Percentiles rank a stretch among this genome's conserved stretches.
Evolutionary conservation across 768 basidiomycete genomes (phyloP).

Genomic region (Naganishia vishniacii): DNA sequence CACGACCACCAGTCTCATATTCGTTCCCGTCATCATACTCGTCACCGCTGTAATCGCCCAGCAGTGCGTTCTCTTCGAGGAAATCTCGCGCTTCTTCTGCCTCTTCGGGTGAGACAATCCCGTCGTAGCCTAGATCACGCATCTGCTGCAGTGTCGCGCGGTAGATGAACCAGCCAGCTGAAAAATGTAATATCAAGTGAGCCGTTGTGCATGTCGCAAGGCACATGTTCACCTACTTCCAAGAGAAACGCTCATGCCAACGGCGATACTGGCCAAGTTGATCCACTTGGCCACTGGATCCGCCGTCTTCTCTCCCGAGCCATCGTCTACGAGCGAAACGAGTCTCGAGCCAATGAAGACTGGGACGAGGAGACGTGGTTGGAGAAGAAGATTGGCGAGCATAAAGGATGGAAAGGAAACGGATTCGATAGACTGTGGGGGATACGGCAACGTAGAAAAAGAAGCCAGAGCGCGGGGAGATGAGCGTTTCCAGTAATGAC

Average conservation of each 20-base stretch:
- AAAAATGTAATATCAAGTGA: too few species aligned
- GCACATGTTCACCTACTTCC: slow-evolving; percentile 18
- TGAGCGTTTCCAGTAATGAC: not conserved
- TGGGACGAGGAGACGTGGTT: slow-evolving; percentile 43
- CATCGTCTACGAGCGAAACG: slow-evolving; percentile 36
- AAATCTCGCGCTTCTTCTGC: slow-evolving; percentile 40
- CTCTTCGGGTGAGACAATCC: slow-evolving; percentile 20
- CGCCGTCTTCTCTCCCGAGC: slow-evolving; percentile 23
- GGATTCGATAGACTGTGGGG: slow-evolving; percentile 44
- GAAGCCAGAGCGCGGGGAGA: too few species aligned
- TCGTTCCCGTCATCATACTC: slow-evolving; percentile 18
- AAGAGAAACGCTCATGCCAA: slow-evolving; percentile 31
- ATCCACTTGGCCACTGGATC: slow-evolving; percentile 44
- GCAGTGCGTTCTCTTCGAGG: slow-evolving; percentile 37
- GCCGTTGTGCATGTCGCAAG: too few species aligned
- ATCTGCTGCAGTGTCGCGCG: slow-evolving; percentile 43
- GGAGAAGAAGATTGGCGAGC: slow-evolving; percentile 42
- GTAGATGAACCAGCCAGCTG: slow-evolving; percentile 45
- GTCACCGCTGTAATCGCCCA: slow-evolving; percentile 35
- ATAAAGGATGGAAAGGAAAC: slow-evolving; percentile 44
- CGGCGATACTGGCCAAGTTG: slow-evolving; percentile 40
- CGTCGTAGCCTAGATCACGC: slow-evolving; percentile 33
- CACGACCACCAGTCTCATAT: too few species aligned
- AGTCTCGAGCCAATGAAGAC: slow-evolving; percentile 48
- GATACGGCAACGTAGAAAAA: too few species aligned